Evolutionary conservation across 805 yeast species (phyloP).

Genomic region (Zygoascus biomembranicola): DNA sequence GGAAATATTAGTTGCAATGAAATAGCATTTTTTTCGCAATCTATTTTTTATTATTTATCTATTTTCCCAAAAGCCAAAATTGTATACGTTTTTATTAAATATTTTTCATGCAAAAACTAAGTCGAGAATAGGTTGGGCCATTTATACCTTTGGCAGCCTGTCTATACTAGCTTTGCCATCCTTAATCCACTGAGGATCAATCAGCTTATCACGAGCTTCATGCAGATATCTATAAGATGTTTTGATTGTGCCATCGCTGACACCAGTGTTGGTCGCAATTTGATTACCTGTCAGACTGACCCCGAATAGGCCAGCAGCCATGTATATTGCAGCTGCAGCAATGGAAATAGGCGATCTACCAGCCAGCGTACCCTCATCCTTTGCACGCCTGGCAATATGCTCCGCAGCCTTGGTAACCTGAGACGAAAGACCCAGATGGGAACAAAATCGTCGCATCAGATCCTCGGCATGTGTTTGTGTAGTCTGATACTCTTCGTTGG

Average conservation of each 20-base stretch:
- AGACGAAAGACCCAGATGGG: constrained; percentile 80
- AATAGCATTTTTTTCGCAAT: background rate
- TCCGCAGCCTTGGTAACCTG: constrained; percentile 90
- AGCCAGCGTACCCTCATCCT: constrained; percentile 86
- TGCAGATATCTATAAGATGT: constrained; percentile 78
- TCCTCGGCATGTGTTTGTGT: constrained; percentile 91
- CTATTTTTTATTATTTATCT: background rate
- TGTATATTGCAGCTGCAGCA: constrained; percentile 94
- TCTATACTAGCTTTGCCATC: constrained; percentile 55
- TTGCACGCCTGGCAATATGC: constrained; percentile 79
- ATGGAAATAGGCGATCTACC: constrained; percentile 96
- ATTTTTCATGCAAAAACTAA: background rate
- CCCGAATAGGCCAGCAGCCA: constrained; percentile 85
- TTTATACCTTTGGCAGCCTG: constrained; percentile 30
- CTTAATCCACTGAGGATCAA: constrained; percentile 72
- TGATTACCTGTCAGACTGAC: constrained; percentile 66
- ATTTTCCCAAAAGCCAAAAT: background rate
- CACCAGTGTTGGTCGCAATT: constrained; percentile 90
- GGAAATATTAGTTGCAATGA: background rate
- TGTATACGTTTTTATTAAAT: background rate
- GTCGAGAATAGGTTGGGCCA: too few relatives aligned
- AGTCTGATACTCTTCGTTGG: constrained; percentile 45
- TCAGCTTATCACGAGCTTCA: constrained; percentile 60
- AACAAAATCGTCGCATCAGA: constrained; percentile 90
- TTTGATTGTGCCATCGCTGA: constrained; percentile 94